Conservation (phyloP, 495 filamentous ascomycete genomes). For the Saxispiralis lemnorum region DNA sequence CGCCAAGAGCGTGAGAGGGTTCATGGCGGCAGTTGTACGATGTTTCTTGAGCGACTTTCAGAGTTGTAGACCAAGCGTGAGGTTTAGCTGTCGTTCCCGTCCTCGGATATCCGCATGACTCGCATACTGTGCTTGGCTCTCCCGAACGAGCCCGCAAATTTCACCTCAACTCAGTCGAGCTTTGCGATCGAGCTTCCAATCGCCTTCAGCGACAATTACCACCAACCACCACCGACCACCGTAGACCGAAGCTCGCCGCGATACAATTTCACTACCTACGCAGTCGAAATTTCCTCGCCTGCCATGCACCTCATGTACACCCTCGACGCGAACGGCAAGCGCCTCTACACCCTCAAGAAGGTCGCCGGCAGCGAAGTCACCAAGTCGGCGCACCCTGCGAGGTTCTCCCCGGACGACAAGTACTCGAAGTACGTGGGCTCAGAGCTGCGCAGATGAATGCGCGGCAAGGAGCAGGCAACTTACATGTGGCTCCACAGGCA, state of each 20-base stretch:
- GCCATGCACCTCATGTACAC: conserved; percentile 86
- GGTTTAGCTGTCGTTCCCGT: conserved; percentile 1
- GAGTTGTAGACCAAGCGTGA: too few species aligned
- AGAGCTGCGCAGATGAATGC: conserved; percentile 6
- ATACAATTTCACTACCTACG: not conserved
- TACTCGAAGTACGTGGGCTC: conserved; percentile 51
- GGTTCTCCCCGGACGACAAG: conserved; percentile 96
- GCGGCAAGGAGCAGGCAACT: conserved; percentile 1
- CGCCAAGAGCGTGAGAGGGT: conserved; percentile 13
- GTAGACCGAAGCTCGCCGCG: not conserved
- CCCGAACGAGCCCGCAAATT: conserved; percentile 8
- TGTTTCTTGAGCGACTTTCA: too few species aligned
- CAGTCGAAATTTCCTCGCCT: not conserved
- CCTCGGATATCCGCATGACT: not conserved
- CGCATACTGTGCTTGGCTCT: conserved; percentile 3
- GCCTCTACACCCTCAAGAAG: conserved; percentile 80
- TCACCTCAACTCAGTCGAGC: not conserved
- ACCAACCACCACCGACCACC: conserved; percentile 2
- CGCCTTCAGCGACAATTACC: not conserved
- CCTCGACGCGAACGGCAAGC: conserved; percentile 56
- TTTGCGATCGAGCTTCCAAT: not conserved
- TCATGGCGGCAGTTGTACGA: conserved; percentile 2
- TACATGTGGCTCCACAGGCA: conserved; percentile 36
- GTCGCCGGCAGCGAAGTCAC: conserved; percentile 62
- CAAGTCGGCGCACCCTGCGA: conserved; percentile 86